Base-by-base conservation (phyloP, 768 basidiomycete genomes). In the Galerina sulciceps region DNA sequence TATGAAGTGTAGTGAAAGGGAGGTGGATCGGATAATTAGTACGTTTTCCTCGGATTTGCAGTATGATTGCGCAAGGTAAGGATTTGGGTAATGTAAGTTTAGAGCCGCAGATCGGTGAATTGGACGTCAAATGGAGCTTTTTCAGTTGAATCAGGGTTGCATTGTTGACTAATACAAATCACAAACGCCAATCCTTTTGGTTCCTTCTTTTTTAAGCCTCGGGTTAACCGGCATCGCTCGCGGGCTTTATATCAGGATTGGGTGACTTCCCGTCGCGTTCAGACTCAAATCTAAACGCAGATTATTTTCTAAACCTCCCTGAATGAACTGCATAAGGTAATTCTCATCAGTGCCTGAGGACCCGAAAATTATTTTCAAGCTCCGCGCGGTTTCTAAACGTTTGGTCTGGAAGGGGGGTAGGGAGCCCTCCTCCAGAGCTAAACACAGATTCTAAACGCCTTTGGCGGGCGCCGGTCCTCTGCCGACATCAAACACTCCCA, bases 131-230 rank as follows among this genome's bases (percentile, higher is more conserved):
- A 46, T 37, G 54, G 43, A 38, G 54, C 26, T 60, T 49, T 51
- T 47, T 51, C 37, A 50, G 49, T 38, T 37, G 13, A 37, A 50
- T 50, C 45, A 59, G 55, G 57, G 53, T 43, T 34, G 53, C 61
- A 56, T 46, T 34, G 45, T 47, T 36, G 45, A 44, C 42, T 62
- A 51, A 51, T 51, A 36, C 35, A 51, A 36, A 51, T 36, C 35
- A 38, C 46, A 65, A 65, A 66, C 71, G 71, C 72, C 70, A 73
- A 73, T 73, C 74, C 68, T 15, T 31, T 23, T 15, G 15, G 22
- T 23, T 9, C 23, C 45, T 68, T 60, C 66, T 61, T 60, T 40
- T 61, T 65, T 62, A 31, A 59, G 67, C 50, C 60, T 68, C 62
- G 60, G 61, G 55, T 51, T 69, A 63, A 50, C 65, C 70, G 73